Conservation (phyloP, 495 filamentous ascomycete genomes). For the Tuber melanosporum region DNA sequence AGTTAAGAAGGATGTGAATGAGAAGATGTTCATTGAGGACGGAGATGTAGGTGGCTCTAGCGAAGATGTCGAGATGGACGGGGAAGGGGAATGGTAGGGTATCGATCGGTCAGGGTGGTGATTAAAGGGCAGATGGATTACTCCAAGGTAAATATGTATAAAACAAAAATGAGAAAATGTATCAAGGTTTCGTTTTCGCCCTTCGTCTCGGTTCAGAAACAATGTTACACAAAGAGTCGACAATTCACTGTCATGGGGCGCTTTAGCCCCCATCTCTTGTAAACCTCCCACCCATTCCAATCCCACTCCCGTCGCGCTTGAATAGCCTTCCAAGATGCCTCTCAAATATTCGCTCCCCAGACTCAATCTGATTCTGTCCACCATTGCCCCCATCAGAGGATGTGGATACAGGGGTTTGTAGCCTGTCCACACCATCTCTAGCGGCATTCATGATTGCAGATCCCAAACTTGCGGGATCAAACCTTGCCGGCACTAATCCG, state of each 20-base stretch:
- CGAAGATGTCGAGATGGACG: conserved; percentile 32
- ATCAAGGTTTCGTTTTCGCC: neutral
- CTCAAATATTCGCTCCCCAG: conserved; percentile 88
- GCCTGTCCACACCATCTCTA: conserved; percentile 80
- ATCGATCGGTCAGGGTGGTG: conserved; percentile 13
- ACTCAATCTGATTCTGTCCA: conserved; percentile 41
- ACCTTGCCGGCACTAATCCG: conserved; percentile 51
- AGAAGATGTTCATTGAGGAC: conserved; percentile 4
- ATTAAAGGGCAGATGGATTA: conserved; percentile 11
- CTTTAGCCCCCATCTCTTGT: conserved; percentile 40
- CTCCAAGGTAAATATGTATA: neutral
- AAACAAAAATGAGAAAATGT: neutral
- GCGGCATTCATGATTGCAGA: conserved; percentile 71
- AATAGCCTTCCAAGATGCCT: conserved; percentile 92
- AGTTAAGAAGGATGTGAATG: neutral
- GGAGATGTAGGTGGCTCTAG: conserved; percentile 8
- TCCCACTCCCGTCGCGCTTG: conserved; percentile 66
- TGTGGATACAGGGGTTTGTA: conserved; percentile 57
- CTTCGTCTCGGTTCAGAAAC: neutral
- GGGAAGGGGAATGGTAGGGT: conserved; percentile 32
- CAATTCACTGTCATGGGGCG: neutral
- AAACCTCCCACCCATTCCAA: conserved; percentile 69
- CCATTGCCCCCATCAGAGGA: conserved; percentile 42
- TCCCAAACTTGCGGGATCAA: conserved; percentile 70
- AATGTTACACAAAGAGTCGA: conserved; percentile 9